Base-by-base conservation (phyloP, 371 early-diverging fungal species). In the Capillidium rhysosporum region DNA sequence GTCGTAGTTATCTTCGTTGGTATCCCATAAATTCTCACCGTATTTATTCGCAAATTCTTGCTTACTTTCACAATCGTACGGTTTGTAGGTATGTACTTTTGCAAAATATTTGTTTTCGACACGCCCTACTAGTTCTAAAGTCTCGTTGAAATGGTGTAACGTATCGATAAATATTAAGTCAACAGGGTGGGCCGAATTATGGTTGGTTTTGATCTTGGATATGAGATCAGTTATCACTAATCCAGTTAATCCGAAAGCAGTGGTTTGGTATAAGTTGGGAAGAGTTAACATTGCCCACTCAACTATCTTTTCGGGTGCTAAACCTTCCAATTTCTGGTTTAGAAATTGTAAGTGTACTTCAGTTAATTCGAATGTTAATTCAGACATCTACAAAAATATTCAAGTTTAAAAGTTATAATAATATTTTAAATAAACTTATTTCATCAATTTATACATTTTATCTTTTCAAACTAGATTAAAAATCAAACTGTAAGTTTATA, bases 101-200 rank as follows among this genome's bases (percentile, higher is more conserved):
- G 82, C 79, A 46, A 70, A 59, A 69, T 89, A 93, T 41, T 72
- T 72, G 20, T 69, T 56, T 52, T 79, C 64, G 54, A 75, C 77
- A 24, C 73, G 75, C 20, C 71, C 60, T 12, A 84, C 79, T 34
- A 93, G 70, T 10, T 80, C 80, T 25, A 89, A 62, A 26, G 93
- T 93, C 61, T 93, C 93, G 51, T 73, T 68, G 64, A 92, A 92
- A 66, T 92, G 88, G 63, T 89, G 82, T 40, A 92, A 71, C 0
- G 93, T 92, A 65, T 92, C 90, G 59, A 92, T 64, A 60, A 92
- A 92, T 59, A 92, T 83, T 39, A 91, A 70, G 12, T 91, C 89
- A 1, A 90, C 74, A 23, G 69, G 66, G 53, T 78, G 80, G 23
- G 58, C 56, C 34, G 34, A 34, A 7, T 4, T 34, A 44, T 61